These are phyloP conservation scores for Coemansia sp. DNA, from an alignment of 192 early-diverging fungal genomes.

Conservation along the genomic window DNA sequence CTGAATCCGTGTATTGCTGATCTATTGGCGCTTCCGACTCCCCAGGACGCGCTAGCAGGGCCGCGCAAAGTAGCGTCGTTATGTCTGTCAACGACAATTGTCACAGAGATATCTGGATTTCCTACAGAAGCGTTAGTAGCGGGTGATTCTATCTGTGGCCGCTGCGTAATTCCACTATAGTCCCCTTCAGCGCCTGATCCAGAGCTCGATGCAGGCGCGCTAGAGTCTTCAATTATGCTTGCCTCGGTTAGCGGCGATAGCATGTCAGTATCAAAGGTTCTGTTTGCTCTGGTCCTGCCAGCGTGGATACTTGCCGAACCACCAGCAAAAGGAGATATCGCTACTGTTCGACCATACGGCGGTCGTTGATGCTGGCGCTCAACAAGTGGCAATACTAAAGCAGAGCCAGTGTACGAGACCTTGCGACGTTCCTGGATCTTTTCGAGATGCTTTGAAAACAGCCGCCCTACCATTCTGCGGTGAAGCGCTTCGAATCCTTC, in stretches of 20 bases:
- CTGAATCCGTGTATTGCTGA: background rate
- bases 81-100: slow-evolving; percentile 1
- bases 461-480: slow-evolving; percentile 45
- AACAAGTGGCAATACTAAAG: background rate
- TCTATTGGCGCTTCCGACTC: background rate
- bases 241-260: slow-evolving; percentile 38
- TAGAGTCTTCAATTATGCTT: slow-evolving; percentile 20
- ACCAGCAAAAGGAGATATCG: background rate
- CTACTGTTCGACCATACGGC: background rate
- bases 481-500: slow-evolving; percentile 50
- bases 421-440: slow-evolving; percentile 50
- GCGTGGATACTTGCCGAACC: background rate
- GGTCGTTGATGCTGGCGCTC: slow-evolving; percentile 17
- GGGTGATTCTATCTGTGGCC: background rate
- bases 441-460: slow-evolving; percentile 53
- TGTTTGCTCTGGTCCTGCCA: background rate
- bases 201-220: slow-evolving; percentile 9
- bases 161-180: background rate
- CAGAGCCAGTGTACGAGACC: slow-evolving; percentile 26
- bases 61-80: background rate
- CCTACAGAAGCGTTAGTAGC: background rate
- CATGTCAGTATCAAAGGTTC: slow-evolving; percentile 22
- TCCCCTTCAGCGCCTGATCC: background rate
- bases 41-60: slow-evolving; percentile 17
- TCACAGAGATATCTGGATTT: background rate